Evolutionary conservation across 352 stramenopile genomes (phyloP).

Genomic region (Globisporangium rhizosaccharum): DNA sequence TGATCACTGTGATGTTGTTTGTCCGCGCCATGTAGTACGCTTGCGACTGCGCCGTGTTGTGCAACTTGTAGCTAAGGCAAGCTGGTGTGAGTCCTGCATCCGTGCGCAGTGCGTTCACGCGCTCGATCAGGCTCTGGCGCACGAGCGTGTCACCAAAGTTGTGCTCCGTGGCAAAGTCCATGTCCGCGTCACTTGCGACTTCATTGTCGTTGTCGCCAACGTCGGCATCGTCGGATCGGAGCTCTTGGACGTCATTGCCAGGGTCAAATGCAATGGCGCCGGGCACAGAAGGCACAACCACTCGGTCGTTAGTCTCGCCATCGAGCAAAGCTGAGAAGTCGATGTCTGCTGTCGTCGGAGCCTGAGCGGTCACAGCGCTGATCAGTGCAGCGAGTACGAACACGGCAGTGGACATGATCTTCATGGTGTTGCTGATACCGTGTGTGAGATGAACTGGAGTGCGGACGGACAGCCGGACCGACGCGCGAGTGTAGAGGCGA

Average conservation of each 20-base stretch:
- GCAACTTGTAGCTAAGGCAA: conserved; percentile 19
- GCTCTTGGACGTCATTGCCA: background rate
- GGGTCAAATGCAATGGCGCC: background rate
- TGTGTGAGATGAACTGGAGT: background rate
- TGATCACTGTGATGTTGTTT: conserved; percentile 15
- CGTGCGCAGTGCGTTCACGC: conserved; percentile 8
- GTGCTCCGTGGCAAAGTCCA: background rate
- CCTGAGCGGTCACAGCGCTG: background rate
- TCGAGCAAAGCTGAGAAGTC: background rate
- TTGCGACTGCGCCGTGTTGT: conserved; percentile 18
- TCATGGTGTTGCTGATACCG: background rate
- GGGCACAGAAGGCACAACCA: background rate
- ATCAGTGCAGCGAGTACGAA: background rate
- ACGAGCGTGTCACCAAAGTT: conserved; percentile 3
- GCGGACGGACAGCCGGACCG: background rate
- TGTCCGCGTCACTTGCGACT: conserved; percentile 1
- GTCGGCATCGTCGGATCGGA: background rate
- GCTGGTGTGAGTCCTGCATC: background rate
- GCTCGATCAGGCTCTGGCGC: conserved; percentile 8
- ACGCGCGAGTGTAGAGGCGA: background rate
- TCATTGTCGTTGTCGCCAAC: background rate
- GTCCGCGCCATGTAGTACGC: conserved; percentile 20
- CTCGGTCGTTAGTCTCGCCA: background rate
- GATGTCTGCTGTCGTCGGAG: background rate
- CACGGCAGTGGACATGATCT: background rate